Conservation (phyloP, 179 eudicot genomes). For the Spergularia azorica region DNA sequence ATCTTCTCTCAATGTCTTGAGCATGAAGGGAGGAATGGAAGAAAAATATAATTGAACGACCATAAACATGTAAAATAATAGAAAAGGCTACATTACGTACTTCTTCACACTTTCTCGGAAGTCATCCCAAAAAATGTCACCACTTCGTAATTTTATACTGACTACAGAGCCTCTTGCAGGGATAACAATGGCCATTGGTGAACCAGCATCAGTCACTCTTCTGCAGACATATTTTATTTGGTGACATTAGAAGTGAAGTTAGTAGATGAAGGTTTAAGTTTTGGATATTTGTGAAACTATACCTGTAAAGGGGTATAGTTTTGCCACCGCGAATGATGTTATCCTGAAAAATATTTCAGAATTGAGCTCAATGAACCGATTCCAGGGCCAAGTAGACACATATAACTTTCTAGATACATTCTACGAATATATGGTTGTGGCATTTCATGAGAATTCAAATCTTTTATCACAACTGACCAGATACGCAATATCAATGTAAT, state of each 20-base stretch:
- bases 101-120: constrained; percentile 55
- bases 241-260: constrained; percentile 5
- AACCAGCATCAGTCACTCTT: constrained; percentile 80
- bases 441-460: not conserved
- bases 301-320: constrained; percentile 91
- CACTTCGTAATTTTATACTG: constrained; percentile 58
- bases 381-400: not conserved
- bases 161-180: constrained; percentile 51
- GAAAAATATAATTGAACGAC: not conserved
- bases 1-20: not conserved
- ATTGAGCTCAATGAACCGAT: constrained; percentile 1
- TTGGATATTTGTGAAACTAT: constrained; percentile 5
- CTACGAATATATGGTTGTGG: not conserved
- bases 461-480: not conserved
- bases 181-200: constrained; percentile 86
- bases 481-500: not conserved
- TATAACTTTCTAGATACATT: not conserved
- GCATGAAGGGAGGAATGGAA: constrained; percentile 5
- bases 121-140: constrained; percentile 80
- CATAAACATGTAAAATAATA: constrained; percentile 1
- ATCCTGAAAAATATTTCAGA: constrained; percentile 50
- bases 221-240: constrained; percentile 43
- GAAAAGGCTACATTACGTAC: constrained; percentile 37
- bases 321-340: constrained; percentile 77
- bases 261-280: constrained; percentile 1